Evolutionary conservation across 495 filamentous ascomycete genomes (phyloP), one percentile per base, ranked within the genome.

Genomic region (Parmelia sp.): DNA sequence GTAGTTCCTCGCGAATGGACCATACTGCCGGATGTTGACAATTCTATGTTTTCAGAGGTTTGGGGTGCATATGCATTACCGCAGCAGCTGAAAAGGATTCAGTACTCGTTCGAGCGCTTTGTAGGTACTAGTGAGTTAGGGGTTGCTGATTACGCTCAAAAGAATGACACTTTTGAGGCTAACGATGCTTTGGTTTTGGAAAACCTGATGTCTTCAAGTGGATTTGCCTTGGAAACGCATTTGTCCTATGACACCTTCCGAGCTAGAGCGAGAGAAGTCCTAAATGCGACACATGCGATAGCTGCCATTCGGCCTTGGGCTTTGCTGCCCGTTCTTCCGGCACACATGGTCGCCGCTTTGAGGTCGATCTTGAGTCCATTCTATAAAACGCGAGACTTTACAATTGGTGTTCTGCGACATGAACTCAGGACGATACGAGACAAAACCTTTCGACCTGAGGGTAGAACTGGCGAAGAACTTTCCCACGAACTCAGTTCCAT

Each of bases 221-320:
- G 33, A 3, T 12, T 35, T 56, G 23, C 19, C n/a, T 31, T 14
- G 33, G 31, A 23, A 57, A 8, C 15, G 4, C 55, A 31, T n/a
- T 21, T 4, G 25, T 56, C 33, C 14, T 3, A 21, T 56, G 53
- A 19, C 6, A n/a, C 6, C 8, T 15, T 14, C 1, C 2, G 14
- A 56, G 4, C 53, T 12, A 35, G 6, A 57, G 55, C 23, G 0
- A 35, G 55, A 12, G 55, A 21, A 4, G 9, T 23, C 4, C 11
- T 57, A 4, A 57, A 57, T 61, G 40, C 29, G 45, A n/a, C 58
- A 29, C 58, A 61, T n/a, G 58, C 58, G 4, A 31, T 61, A 44
- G n/a, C 58, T 1, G 58, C 58, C 19, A 44, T 61, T 11, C 37
- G 47, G 10, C 58, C 58, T 10, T 61, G 58, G 58, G 58, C 23